Evolutionary conservation across 1,139 yeast genomes (phyloP).

Genomic region (Zhuliangozyma blackwelliae): DNA sequence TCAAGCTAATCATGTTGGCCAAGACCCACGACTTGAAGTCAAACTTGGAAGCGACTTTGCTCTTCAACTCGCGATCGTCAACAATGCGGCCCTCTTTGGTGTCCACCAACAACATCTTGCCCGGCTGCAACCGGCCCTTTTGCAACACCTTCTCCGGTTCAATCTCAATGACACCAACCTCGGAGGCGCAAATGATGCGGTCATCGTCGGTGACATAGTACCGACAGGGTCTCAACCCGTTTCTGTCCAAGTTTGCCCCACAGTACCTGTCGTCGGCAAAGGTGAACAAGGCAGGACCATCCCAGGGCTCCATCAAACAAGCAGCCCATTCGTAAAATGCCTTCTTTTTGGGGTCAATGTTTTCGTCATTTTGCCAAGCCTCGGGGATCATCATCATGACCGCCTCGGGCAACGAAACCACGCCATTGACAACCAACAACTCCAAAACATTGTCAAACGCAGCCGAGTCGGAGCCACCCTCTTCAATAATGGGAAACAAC

Average conservation of each 20-base stretch:
- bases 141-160: conserved; percentile 78
- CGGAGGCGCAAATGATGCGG: conserved; percentile 95
- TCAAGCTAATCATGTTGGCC: conserved; percentile 79
- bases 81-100: conserved; percentile 90
- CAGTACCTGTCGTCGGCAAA: conserved; percentile 97
- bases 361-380: conserved; percentile 89
- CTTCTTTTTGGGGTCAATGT: conserved; percentile 84
- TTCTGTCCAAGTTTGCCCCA: conserved; percentile 97
- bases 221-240: conserved; percentile 97
- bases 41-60: conserved; percentile 73
- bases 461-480: conserved; percentile 99
- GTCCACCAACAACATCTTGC: conserved; percentile 93
- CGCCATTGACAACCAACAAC: conserved; percentile 86
- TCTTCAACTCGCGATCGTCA: conserved; percentile 85
- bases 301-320: conserved; percentile 99
- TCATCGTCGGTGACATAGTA: conserved; percentile 93
- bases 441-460: conserved; percentile 96
- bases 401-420: conserved; percentile 90
- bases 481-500: conserved; percentile 92
- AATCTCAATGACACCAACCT: conserved; percentile 93
- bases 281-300: conserved; percentile 96
- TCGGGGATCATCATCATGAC: conserved; percentile 97
- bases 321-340: conserved; percentile 99
- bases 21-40: conserved; percentile 94
- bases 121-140: conserved; percentile 95